Evolutionary conservation across 768 basidiomycete species (phyloP).

Genomic region (Amanita fuliginea): DNA sequence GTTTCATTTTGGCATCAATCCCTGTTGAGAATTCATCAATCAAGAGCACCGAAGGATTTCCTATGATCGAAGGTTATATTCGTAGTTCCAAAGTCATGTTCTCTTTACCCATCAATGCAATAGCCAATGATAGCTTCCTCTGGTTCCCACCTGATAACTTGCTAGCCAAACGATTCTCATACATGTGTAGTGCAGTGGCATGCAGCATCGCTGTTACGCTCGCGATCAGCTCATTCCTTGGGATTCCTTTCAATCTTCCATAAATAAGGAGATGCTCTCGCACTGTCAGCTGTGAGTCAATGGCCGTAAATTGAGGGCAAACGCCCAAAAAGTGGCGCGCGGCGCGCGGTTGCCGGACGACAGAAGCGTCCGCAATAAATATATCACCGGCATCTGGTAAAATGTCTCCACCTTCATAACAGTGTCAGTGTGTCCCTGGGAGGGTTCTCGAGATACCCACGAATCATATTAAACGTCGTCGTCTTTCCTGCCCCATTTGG

Average conservation of each 20-base stretch:
- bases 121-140: slow-evolving; percentile 64
- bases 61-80: slow-evolving; percentile 17
- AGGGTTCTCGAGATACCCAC: slow-evolving; percentile 24
- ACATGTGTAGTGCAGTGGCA: slow-evolving; percentile 45
- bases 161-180: slow-evolving; percentile 63
- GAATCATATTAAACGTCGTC: slow-evolving; percentile 72
- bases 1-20: slow-evolving; percentile 73
- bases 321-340: slow-evolving; percentile 68
- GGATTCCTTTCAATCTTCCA: slow-evolving; percentile 62
- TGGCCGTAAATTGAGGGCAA: slow-evolving; percentile 79
- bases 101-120: slow-evolving; percentile 53
- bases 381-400: slow-evolving; percentile 61
- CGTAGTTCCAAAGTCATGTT: not conserved
- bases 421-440: not conserved
- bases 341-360: slow-evolving; percentile 47
- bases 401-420: slow-evolving; percentile 49
- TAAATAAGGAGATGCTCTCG: slow-evolving; percentile 67
- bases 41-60: slow-evolving; percentile 66
- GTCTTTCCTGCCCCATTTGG: slow-evolving; percentile 83
- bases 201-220: slow-evolving; percentile 49
- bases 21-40: slow-evolving; percentile 83
- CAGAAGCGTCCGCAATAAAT: slow-evolving; percentile 53
- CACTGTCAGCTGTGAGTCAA: slow-evolving; percentile 68
- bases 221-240: slow-evolving; percentile 34
- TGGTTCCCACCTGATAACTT: slow-evolving; percentile 75